Conservation (phyloP, 2,329 filamentous ascomycete genomes). For the Bipolaris cookei region DNA sequence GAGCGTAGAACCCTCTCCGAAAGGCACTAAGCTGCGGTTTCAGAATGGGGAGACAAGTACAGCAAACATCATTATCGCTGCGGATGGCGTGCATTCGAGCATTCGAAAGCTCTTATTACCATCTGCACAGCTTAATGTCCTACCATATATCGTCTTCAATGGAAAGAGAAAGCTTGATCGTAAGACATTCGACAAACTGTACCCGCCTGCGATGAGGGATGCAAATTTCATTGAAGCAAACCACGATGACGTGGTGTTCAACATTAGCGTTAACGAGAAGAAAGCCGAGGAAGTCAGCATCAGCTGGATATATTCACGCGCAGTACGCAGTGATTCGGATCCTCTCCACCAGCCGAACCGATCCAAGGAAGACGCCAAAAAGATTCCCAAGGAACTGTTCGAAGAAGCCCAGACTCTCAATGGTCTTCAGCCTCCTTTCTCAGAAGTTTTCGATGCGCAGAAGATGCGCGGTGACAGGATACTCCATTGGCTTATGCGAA, state of each 20-base stretch:
- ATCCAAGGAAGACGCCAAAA: constrained; percentile 35
- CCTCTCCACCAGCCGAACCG: constrained; percentile 46
- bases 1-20: constrained; percentile 9
- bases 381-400: constrained; percentile 48
- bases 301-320: constrained; percentile 52
- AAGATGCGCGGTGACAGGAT: constrained; percentile 44
- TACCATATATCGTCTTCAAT: constrained; percentile 50
- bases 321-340: constrained; percentile 36
- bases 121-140: constrained; percentile 32
- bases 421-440: constrained; percentile 40
- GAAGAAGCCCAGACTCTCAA: constrained; percentile 38
- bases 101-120: constrained; percentile 38
- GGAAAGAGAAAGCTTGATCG: constrained; percentile 28
- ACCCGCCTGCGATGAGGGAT: constrained; percentile 16
- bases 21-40: constrained; percentile 11
- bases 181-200: constrained; percentile 26
- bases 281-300: constrained; percentile 37
- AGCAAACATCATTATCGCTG: constrained; percentile 39
- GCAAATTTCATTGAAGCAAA: constrained; percentile 32
- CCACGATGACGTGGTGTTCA: constrained; percentile 31
- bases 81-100: constrained; percentile 50
- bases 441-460: constrained; percentile 40
- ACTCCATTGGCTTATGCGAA: constrained; percentile 54
- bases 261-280: constrained; percentile 41
- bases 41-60: constrained; percentile 16